A percentile compares a stretch with the other conserved stretches of the same genome.
These are phyloP conservation scores for Isatis lusitanica DNA, from an alignment of 441 rosid genomes.

Conservation along the genomic window DNA sequence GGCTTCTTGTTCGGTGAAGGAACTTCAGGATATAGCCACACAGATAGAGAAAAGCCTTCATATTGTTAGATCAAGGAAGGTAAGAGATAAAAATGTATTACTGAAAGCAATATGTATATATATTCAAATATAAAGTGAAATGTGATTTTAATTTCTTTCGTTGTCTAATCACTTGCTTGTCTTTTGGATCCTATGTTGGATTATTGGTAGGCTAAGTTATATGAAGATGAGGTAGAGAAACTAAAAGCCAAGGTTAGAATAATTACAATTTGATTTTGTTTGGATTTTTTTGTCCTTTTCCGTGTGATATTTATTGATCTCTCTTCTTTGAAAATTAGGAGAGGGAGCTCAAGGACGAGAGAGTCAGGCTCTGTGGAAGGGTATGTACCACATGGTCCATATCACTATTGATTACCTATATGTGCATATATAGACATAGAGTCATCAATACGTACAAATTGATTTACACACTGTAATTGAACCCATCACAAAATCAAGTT, in stretches of 20 bases:
- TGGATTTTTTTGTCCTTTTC: not conserved
- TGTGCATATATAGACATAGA: not conserved
- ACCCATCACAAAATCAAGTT: slow-evolving; percentile 1
- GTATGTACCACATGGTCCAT: slow-evolving; percentile 35
- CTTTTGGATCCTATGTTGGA: not conserved
- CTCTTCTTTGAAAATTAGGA: slow-evolving; percentile 39
- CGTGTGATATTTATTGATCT: not conserved
- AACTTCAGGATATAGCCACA: slow-evolving; percentile 46
- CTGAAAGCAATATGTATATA: not conserved
- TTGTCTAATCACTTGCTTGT: not conserved
- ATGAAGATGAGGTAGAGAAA: slow-evolving; percentile 45
- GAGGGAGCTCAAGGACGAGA: slow-evolving; percentile 43
- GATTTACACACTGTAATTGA: slow-evolving; percentile 8
- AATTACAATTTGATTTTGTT: slow-evolving; percentile 3
- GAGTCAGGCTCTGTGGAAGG: slow-evolving; percentile 36
- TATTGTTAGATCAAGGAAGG: slow-evolving; percentile 64
- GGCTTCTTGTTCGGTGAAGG: slow-evolving; percentile 43
- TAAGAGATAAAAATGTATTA: slow-evolving; percentile 43
- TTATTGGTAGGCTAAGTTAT: slow-evolving; percentile 45
- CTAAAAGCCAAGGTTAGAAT: slow-evolving; percentile 50
- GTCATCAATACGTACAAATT: not conserved
- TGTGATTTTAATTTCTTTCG: not conserved
- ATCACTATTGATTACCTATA: slow-evolving; percentile 4
- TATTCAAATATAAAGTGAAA: not conserved
- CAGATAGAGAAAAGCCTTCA: slow-evolving; percentile 54